Evolutionary conservation across 345 rosid species (phyloP), one percentile per base, ranked within the genome.

Genomic region (Syzygium oleosum): DNA sequence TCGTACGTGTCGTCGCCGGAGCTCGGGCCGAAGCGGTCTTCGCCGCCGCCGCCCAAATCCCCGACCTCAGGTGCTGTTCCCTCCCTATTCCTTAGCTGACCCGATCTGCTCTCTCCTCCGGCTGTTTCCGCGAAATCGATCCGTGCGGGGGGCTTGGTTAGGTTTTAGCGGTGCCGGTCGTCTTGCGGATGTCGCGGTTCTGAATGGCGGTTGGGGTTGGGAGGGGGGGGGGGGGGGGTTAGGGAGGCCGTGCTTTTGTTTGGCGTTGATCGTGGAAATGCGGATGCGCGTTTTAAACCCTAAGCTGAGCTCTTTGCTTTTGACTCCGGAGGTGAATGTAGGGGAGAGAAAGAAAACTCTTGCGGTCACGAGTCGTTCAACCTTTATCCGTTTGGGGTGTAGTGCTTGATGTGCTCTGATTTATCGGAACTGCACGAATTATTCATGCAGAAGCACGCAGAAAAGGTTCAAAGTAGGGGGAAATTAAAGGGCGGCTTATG

Each of bases 1-100:
- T 96, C 97, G 83, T 94, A 94, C 89, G 91, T 94, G 53, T 94
- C 95, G 59, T 95, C 97, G 27, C 98, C 99, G 59, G 99, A 96
- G 94, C 94, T 91, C 65, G 92, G 87, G 53, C 91, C 92, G 73
- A 90, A 93, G 89, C 90, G 97, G 92, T 93, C 99, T 88, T 94
- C 95, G 17, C 95, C 95, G 58, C 96, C 89, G 63, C 95, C 88
- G 91, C 95, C 94, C 13, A 91, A 93, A 88, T 93, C 98, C 41
- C 97, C 97, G 3, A 88, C 92, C 90, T 90, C 95, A 86, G 99
- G 99, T 96, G 86, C 84, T 16, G 41, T 59, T 52, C 10, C 21
- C 52, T 59, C 21, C 52, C 51, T n/a, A 7, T 15, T 12, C 65
- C 88, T 87, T 85, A 84, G 56, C 85, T 89, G 86, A 95, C 94